Percentiles rank a stretch among this genome's conserved stretches.
Evolutionary conservation across 306 rosid species (phyloP).

Genomic region (apple (Malus domestica)): DNA sequence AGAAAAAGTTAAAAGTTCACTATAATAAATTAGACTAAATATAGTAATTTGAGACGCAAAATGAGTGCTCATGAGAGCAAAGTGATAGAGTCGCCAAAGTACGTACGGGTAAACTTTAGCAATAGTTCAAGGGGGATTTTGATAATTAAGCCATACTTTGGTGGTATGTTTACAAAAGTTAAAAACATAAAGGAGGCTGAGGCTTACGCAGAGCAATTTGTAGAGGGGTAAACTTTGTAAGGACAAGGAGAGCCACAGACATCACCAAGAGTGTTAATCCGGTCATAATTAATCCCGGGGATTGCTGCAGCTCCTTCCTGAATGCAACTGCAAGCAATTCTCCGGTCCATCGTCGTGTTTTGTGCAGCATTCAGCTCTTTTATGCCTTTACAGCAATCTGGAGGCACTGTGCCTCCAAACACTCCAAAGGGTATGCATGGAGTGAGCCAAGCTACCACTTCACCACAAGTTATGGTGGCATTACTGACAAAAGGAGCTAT

Average conservation of each 20-base stretch:
- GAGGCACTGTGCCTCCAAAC: conserved; percentile 44
- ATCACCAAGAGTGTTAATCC: conserved; percentile 22
- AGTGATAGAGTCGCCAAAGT: too few species aligned
- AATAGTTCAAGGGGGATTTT: neutral
- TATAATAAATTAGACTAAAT: too few species aligned
- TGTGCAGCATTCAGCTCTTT: conserved; percentile 35
- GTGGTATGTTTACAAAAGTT: neutral
- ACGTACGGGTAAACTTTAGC: neutral
- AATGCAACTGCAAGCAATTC: conserved; percentile 47
- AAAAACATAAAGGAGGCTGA: neutral
- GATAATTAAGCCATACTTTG: neutral
- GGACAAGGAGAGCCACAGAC: conserved; percentile 46
- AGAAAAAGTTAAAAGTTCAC: neutral
- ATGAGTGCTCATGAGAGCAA: neutral
- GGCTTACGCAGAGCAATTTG: conserved; percentile 46
- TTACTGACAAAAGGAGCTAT: conserved; percentile 1
- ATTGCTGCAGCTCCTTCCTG: conserved; percentile 33
- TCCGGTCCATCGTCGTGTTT: conserved; percentile 27
- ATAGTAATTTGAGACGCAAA: neutral
- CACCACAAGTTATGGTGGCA: conserved; percentile 35
- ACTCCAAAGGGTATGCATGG: conserved; percentile 60
- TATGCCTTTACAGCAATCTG: conserved; percentile 52
- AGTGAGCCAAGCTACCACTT: conserved; percentile 32
- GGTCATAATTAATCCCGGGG: conserved; percentile 39
- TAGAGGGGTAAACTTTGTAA: conserved; percentile 54